Base-by-base conservation (phyloP, 768 basidiomycete species). In the Cytidiella melzeri region DNA sequence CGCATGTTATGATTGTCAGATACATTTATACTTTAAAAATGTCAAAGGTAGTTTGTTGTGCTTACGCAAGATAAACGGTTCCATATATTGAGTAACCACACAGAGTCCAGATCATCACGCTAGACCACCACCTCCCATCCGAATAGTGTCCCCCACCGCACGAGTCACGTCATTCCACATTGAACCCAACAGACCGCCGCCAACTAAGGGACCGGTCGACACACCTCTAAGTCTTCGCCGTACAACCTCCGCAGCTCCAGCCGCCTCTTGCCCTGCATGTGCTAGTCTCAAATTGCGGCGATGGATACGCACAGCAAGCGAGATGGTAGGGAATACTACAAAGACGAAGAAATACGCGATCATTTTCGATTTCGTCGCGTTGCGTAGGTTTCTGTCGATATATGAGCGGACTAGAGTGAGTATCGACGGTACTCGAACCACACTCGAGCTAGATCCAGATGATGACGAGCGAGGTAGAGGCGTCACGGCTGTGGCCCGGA, bases 221-320 rank as follows among this genome's bases (percentile, higher is more conserved):
- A 26, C 18, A 24, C 24, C 25, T 19, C 47, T 30, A 11, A 41
- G 39, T 30, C 47, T 3, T 27, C 47, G 25, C 19, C 46, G 34
- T 4, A 47, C 46, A 10, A 26, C 34, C n/a, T 40, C 37, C 3
- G 47, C 47, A 24, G 40, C 20, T 12, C 39, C 39, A 7, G 12
- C 9, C 23, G 26, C 25, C n/a, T 21, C 24, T 18, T n/a, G 20
- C 12, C 26, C 18, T 26, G 40, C 21, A 7, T 7, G 15, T 19
- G 40, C 9, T 9, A n/a, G 19, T 19, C 19, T 18, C 28, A 63
- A 56, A 47, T 69, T 70, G 51, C 69, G 64, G 54, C 75, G 71
- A 21, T 76, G 69, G 27, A 78, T 56, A 30, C 82, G 75, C n/a
- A 85, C 57, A 11, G 77, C 46, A 41, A 81, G 70, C 6, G 74